Evolutionary conservation across 495 filamentous ascomycete species (phyloP), one percentile per base, ranked within the genome.

Genomic region (Aspergillus bertholletiae): DNA sequence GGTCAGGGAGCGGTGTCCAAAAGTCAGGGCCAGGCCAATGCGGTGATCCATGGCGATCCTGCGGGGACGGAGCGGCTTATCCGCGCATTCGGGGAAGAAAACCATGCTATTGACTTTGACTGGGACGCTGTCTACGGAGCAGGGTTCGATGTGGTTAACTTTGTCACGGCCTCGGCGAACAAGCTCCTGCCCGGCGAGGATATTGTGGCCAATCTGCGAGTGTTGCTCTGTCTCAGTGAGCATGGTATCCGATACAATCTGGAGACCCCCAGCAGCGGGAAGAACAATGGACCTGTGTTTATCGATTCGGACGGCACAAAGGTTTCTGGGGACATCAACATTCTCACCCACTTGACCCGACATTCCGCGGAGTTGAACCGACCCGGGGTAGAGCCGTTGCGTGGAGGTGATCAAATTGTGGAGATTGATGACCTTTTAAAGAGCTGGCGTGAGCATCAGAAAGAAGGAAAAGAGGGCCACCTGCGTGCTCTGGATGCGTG

Each of bases 61-160:
- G 69, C 74, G 8, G 81, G 89, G 52, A 84, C 87, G 0, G 82
- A 92, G 52, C 70, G 66, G 27, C 79, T 98, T 68, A 75, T 98
- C 37, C 74, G 72, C 32, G 88, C 88, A 0, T 97, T 98, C 68
- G 89, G 91, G 4, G 79, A 78, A 17, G 94, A 98, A 71, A 98
- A 97, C 59, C 86, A 88, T 43, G 68, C 78, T 18, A 79, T 73
- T 0, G 71, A 83, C 11, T 95, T 97, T 59, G 83, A 91, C 60
- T 96, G 94, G 95, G 77, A 85, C 20, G 75, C 69, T 1, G 65
- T 78, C 13, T 98, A 98, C 60, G 95, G 93, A 1, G 54, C 53
- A 0, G 94, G 94, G 1, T 97, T 92, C 52, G 87, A 97, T 62
- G 91, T 96, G 1, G 78, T 98, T 45, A 90, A 98, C 59, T 81